Evolutionary conservation across 257 asterid species (phyloP).

Genomic region (Rehmannia glutinosa): DNA sequence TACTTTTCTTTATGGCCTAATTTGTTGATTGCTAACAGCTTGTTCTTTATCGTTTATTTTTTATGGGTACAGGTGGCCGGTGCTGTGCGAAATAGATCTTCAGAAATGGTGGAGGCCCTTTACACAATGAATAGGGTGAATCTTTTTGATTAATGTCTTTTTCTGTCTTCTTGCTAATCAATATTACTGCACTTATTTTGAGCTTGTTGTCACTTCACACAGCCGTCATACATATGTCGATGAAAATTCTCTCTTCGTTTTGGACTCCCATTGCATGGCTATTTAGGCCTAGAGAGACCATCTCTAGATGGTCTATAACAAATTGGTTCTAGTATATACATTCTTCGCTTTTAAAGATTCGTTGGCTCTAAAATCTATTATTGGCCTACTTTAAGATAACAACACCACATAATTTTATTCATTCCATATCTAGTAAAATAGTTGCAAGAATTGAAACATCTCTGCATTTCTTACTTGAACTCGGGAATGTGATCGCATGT

Average conservation of each 20-base stretch:
- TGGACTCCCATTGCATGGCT: neutral
- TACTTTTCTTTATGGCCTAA: conserved; percentile 4
- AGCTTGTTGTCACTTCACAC: conserved; percentile 9
- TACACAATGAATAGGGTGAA: conserved; percentile 62
- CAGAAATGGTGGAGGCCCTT: conserved; percentile 86
- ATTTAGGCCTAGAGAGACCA: neutral
- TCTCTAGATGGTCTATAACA: neutral
- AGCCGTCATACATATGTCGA: neutral
- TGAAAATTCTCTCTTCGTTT: neutral
- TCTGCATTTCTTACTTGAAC: neutral
- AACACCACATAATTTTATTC: neutral
- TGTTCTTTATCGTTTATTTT: conserved; percentile 9
- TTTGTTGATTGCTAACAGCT: conserved; percentile 15
- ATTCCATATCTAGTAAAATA: conserved; percentile 4
- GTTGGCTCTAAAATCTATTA: neutral
- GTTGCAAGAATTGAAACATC: conserved; percentile 14
- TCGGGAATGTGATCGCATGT: neutral
- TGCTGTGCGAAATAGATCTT: conserved; percentile 57
- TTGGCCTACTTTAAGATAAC: neutral
- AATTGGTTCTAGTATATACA: neutral
- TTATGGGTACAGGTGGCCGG: conserved; percentile 57
- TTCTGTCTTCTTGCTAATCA: conserved; percentile 2
- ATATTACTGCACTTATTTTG: conserved; percentile 5
- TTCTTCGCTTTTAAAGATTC: neutral
- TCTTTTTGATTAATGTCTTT: conserved; percentile 7